These are phyloP conservation scores for Coniochaeta ligniaria DNA, from an alignment of 2,329 filamentous ascomycete genomes.

Conservation along the genomic window DNA sequence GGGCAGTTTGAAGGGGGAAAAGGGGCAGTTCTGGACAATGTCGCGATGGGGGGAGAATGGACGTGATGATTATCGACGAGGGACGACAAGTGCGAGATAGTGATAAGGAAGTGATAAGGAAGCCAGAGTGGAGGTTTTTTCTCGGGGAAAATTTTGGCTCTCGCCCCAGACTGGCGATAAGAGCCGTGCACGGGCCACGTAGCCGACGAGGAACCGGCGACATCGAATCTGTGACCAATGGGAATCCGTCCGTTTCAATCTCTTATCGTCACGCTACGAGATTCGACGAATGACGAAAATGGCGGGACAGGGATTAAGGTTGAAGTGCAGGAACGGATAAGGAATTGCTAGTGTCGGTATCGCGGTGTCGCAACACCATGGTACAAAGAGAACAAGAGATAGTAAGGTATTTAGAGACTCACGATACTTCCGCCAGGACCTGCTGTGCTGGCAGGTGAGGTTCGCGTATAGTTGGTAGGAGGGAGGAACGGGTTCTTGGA, in stretches of 20 bases:
- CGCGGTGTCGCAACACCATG: not conserved
- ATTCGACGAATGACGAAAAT: not conserved
- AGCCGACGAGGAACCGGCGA: not conserved
- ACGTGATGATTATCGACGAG: slow-evolving; percentile 1
- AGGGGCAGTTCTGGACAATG: slow-evolving; percentile 2
- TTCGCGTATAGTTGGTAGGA: not conserved
- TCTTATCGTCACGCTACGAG: not conserved
- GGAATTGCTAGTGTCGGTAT: not conserved
- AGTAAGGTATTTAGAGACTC: not conserved
- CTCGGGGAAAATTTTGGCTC: slow-evolving; percentile 1
- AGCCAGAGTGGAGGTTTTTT: not conserved
- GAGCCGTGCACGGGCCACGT: not conserved
- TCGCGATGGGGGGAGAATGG: slow-evolving; percentile 7
- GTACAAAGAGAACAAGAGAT: too few species aligned
- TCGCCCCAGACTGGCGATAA: not conserved
- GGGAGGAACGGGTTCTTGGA: not conserved
- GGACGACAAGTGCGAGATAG: not conserved
- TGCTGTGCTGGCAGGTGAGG: not conserved
- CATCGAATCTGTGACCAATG: not conserved
- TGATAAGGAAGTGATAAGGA: not conserved
- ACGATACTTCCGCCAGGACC: slow-evolving; percentile 1
- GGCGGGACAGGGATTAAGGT: not conserved
- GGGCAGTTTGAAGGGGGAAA: slow-evolving; percentile 12
- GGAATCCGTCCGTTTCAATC: not conserved
- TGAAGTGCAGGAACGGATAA: not conserved